These are phyloP conservation scores for Marchantia paleacea DNA, from an alignment of 225 moss, liverwort and hornwort species.

Conservation along the genomic window DNA sequence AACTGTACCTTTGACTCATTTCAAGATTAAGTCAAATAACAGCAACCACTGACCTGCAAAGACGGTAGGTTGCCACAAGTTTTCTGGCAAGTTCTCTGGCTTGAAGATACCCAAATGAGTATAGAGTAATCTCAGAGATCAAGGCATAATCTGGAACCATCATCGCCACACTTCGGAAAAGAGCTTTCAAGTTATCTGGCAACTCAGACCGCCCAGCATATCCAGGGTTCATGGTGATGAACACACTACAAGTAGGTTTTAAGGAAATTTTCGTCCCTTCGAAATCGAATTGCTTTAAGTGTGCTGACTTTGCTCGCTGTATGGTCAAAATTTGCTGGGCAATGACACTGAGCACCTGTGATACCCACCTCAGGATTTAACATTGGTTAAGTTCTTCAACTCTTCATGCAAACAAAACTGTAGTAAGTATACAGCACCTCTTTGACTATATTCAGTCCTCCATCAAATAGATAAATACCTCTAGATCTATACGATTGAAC, in stretches of 20 bases:
- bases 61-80: conserved; percentile 65
- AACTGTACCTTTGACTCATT: neutral
- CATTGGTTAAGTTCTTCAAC: neutral
- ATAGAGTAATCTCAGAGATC: conserved; percentile 67
- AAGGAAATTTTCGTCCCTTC: conserved; percentile 56
- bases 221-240: conserved; percentile 68
- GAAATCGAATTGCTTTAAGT: conserved; percentile 54
- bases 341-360: conserved; percentile 67
- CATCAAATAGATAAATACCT: conserved; percentile 29
- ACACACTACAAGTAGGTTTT: conserved; percentile 59
- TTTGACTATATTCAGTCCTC: neutral
- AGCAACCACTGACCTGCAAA: conserved; percentile 48
- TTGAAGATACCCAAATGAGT: conserved; percentile 64
- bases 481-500: conserved; percentile 66
- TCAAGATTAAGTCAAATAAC: neutral
- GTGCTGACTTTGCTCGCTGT: conserved; percentile 60
- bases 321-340: conserved; percentile 68
- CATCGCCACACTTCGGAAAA: conserved; percentile 65
- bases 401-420: neutral
- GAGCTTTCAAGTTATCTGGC: conserved; percentile 65
- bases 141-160: conserved; percentile 78
- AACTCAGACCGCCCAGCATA: conserved; percentile 68
- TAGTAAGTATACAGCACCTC: no score
- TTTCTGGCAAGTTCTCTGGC: conserved; percentile 62
- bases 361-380: neutral